Evolutionary conservation across 2,329 filamentous ascomycete genomes (phyloP).

Genomic region (Ilyonectria mors-panacis): DNA sequence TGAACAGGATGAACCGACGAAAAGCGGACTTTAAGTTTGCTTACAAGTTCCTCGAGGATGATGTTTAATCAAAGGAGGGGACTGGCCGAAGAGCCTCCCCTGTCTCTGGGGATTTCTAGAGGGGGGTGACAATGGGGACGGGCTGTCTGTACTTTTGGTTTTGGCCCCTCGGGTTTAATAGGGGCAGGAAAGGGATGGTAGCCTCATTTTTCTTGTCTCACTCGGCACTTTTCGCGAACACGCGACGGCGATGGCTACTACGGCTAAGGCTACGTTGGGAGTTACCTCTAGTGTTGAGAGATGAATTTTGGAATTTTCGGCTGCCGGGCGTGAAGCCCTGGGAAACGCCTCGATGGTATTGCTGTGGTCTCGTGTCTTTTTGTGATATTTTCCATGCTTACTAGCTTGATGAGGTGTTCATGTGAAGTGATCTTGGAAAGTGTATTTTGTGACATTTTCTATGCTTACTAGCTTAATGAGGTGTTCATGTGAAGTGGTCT

Average conservation of each 20-base stretch:
- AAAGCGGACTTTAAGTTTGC: slow-evolving; percentile 99
- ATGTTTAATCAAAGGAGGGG: slow-evolving; percentile 67
- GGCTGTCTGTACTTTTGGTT: slow-evolving; percentile 28
- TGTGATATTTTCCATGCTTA: not conserved
- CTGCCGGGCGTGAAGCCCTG: slow-evolving; percentile 30
- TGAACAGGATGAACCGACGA: slow-evolving; percentile 92
- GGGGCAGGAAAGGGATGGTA: slow-evolving; percentile 30
- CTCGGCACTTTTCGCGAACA: slow-evolving; percentile 26
- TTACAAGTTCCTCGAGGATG: slow-evolving; percentile 97
- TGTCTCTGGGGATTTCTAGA: slow-evolving; percentile 10
- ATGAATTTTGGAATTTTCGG: slow-evolving; percentile 23
- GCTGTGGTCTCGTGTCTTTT: not conserved
- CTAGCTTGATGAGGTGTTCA: not conserved
- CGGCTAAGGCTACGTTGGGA: slow-evolving; percentile 29
- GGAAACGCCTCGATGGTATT: slow-evolving; percentile 13
- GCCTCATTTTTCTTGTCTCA: slow-evolving; percentile 29
- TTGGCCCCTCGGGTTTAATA: slow-evolving; percentile 24
- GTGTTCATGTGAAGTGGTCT: slow-evolving; percentile 6
- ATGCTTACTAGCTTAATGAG: not conserved
- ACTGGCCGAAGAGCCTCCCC: slow-evolving; percentile 1
- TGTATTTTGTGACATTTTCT: not conserved
- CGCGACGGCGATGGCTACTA: slow-evolving; percentile 27
- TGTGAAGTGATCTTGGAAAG: slow-evolving; percentile 7
- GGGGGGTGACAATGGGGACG: slow-evolving; percentile 16
- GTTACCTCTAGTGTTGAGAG: slow-evolving; percentile 32